phyloP scores from a whole-genome alignment of 139 green algal species.

The Eudorina sp. region DNA sequence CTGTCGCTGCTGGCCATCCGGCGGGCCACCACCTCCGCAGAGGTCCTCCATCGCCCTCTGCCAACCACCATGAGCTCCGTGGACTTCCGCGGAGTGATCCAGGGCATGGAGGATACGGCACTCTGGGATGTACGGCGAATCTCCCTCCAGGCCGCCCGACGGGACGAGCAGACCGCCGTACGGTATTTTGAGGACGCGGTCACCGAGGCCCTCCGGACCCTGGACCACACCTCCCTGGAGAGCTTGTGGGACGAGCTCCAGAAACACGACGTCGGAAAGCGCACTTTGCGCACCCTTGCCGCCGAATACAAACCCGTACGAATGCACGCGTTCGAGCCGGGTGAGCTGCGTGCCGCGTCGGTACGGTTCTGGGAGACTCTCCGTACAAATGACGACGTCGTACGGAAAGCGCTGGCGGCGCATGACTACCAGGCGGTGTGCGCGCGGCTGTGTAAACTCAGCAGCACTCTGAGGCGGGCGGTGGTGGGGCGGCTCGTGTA shows the following conservation, averaged over 20 bases:
- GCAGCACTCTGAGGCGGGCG: neutral
- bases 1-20: no score
- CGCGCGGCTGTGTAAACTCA: neutral
- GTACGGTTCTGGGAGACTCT: neutral
- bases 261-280: neutral
- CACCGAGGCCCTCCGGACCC: neutral
- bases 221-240: neutral
- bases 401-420: neutral
- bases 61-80: neutral
- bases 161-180: neutral
- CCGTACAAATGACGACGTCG: neutral
- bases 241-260: conserved; percentile 6
- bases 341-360: neutral
- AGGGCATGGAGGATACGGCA: conserved; percentile 6
- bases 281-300: neutral
- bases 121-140: conserved; percentile 1
- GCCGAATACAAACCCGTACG: neutral
- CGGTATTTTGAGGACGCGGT: conserved; percentile 11
- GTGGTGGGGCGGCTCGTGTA: neutral
- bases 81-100: neutral
- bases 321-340: neutral
- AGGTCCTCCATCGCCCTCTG: no score
- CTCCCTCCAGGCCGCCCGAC: neutral
- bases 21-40: no score
- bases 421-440: neutral